Conservation (phyloP, 1,284 basidiomycete species). For the Leccinum griseonigrum region DNA sequence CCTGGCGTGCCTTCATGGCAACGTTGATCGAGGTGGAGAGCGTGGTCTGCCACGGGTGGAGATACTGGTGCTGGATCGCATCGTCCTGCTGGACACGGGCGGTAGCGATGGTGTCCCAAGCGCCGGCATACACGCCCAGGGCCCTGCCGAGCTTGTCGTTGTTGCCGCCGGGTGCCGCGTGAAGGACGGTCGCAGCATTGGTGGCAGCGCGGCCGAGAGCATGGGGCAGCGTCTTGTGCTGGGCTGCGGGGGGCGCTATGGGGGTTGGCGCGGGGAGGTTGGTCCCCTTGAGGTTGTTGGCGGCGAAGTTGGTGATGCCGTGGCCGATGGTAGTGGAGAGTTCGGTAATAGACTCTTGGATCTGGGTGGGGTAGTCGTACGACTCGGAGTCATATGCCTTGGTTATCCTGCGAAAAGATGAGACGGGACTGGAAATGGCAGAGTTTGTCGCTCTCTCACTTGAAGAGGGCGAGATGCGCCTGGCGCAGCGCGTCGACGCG, state of each 20-base stretch:
- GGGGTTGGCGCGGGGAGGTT: conserved; percentile 79
- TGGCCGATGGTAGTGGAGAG: conserved; percentile 73
- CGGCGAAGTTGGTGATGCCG: conserved; percentile 83
- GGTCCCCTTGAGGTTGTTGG: conserved; percentile 87
- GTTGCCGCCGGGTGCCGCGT: conserved; percentile 36
- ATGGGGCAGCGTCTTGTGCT: conserved; percentile 95
- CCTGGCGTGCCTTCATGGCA: conserved; percentile 87
- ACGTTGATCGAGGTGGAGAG: conserved; percentile 78
- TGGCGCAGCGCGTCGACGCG: conserved; percentile 90
- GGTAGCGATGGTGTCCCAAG: conserved; percentile 86
- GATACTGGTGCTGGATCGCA: conserved; percentile 70
- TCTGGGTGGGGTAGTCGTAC: conserved; percentile 86
- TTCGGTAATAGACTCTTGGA: conserved; percentile 74
- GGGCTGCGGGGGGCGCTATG: conserved; percentile 48
- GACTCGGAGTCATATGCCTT: conserved; percentile 84
- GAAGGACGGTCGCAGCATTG: conserved; percentile 59
- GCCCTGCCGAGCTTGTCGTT: conserved; percentile 76
- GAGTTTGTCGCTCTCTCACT: conserved; percentile 42
- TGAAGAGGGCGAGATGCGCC: conserved; percentile 80
- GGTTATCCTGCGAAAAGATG: conserved; percentile 56
- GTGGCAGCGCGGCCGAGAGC: conserved; percentile 85
- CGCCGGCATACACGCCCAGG: conserved; percentile 76
- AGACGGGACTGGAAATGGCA: conserved; percentile 1
- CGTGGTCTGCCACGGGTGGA: conserved; percentile 91
- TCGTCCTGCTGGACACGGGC: conserved; percentile 85